phyloP scores from a whole-genome alignment of 2,329 filamentous ascomycete genomes.

The Boeremia lycopersici region DNA sequence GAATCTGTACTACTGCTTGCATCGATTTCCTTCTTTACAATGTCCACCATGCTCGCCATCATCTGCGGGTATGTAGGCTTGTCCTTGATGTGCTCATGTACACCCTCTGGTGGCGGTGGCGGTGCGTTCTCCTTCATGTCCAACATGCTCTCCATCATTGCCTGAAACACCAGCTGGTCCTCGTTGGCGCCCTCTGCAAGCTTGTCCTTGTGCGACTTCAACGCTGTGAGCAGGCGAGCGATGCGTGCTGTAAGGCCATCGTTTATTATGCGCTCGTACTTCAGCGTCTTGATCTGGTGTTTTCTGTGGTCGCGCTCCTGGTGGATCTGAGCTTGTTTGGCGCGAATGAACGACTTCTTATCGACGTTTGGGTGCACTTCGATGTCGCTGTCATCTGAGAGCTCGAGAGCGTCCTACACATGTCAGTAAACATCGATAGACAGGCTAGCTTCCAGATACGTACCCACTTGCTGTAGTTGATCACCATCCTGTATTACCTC shows the following conservation, averaged over 20 bases:
- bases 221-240: constrained; percentile 73
- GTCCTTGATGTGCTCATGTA: constrained; percentile 75
- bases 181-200: constrained; percentile 55
- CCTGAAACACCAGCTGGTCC: constrained; percentile 82
- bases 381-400: constrained; percentile 96
- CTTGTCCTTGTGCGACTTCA: constrained; percentile 72
- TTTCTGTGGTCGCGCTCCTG: constrained; percentile 84
- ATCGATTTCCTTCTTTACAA: constrained; percentile 85
- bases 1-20: constrained; percentile 69
- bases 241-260: constrained; percentile 87
- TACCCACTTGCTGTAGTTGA: constrained; percentile 77
- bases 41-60: constrained; percentile 95
- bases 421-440: constrained; percentile 11
- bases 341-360: constrained; percentile 96
- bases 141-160: constrained; percentile 79
- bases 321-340: constrained; percentile 97
- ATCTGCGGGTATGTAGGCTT: constrained; percentile 92
- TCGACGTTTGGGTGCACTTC: constrained; percentile 99
- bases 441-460: constrained; percentile 24
- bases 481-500: constrained; percentile 52
- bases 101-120: constrained; percentile 77
- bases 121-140: constrained; percentile 62
- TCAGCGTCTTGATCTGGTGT: constrained; percentile 86
- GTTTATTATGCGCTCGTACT: constrained; percentile 93
- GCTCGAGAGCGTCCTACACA: constrained; percentile 80